Evolutionary conservation across 192 early-diverging fungal species (phyloP).

Genomic region (Funneliformis geosporum): DNA sequence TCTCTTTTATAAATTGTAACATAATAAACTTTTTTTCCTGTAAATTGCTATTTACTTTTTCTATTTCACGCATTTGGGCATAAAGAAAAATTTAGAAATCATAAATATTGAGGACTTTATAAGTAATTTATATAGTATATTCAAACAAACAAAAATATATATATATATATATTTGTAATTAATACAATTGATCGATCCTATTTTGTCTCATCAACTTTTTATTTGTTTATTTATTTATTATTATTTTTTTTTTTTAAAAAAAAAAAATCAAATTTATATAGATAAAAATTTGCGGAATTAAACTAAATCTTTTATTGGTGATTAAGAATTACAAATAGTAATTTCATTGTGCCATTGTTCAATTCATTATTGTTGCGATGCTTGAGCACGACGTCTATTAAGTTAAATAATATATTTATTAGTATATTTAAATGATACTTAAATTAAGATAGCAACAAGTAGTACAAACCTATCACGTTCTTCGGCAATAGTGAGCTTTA

Average conservation of each 20-base stretch:
- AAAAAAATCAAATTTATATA: neutral
- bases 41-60: constrained; percentile 20
- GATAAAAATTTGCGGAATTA: no score
- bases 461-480: constrained; percentile 78
- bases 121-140: constrained; percentile 1
- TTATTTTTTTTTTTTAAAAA: no score
- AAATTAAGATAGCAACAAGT: neutral
- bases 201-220: neutral
- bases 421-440: neutral
- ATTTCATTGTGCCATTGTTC: neutral
- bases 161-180: neutral
- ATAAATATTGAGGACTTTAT: constrained; percentile 4
- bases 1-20: neutral
- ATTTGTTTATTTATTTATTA: neutral
- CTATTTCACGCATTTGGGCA: neutral
- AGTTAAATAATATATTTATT: neutral
- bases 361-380: neutral
- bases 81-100: neutral
- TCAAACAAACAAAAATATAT: no score
- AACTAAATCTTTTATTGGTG: no score
- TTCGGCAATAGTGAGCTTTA: constrained; percentile 89
- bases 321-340: neutral
- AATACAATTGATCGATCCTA: neutral
- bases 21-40: constrained; percentile 12
- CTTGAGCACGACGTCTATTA: constrained; percentile 9